Percentiles rank a stretch among this genome's conserved stretches.
Conservation (phyloP, 1,139 yeast species). For the Komagataea norvegica region DNA sequence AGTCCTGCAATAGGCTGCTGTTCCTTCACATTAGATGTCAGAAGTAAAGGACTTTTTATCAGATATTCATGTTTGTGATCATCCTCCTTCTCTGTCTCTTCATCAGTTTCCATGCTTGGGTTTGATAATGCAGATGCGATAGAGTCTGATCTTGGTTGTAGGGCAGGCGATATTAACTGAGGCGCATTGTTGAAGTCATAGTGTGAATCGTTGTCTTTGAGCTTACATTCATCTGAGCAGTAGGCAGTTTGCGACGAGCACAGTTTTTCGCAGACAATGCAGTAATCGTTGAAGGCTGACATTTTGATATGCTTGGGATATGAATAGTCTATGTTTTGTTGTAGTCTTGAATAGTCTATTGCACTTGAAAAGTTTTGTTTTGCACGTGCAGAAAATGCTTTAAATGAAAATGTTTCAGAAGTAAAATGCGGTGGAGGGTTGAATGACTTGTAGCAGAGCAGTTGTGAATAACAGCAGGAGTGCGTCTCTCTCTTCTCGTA, state of each 20-base stretch:
- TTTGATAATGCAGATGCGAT: constrained; percentile 15
- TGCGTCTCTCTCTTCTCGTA: too few species aligned
- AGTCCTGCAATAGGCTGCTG: constrained; percentile 22
- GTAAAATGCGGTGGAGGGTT: too few species aligned
- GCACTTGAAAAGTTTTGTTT: too few species aligned
- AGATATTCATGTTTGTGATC: constrained; percentile 21
- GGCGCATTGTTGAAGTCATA: constrained; percentile 25
- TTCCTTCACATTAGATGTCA: constrained; percentile 23
- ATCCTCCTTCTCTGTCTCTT: constrained; percentile 13
- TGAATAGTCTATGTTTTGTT: too few species aligned
- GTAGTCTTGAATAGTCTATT: too few species aligned
- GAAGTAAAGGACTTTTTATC: constrained; percentile 25
- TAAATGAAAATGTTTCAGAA: too few species aligned
- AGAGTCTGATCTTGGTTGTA: constrained; percentile 25
- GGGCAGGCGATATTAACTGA: constrained; percentile 26
- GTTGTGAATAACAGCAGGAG: too few species aligned
- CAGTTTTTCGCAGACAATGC: constrained; percentile 60
- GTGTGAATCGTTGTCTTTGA: constrained; percentile 36
- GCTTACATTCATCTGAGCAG: constrained; percentile 56
- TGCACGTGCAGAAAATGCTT: too few species aligned
- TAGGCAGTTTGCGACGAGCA: constrained; percentile 40
- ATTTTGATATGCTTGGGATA: too few species aligned
- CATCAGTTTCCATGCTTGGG: constrained; percentile 10
- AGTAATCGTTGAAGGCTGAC: constrained; percentile 63
- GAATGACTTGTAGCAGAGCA: too few species aligned